phyloP scores from a whole-genome alignment of 345 rosid species.

The Geranium rotundifolium region DNA sequence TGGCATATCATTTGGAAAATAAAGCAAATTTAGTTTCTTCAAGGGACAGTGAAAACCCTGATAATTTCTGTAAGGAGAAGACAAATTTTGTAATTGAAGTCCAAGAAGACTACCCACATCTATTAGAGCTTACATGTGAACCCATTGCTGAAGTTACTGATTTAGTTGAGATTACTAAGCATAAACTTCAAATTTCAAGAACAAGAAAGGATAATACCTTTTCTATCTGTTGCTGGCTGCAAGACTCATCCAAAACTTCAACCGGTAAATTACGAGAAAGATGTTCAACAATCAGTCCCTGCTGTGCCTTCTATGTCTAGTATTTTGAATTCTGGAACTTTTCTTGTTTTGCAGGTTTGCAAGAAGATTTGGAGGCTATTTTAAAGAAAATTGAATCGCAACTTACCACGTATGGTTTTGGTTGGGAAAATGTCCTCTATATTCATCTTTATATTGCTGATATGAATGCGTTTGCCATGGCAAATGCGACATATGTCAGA shows the following conservation, averaged over 20 bases:
- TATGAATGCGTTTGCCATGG: conserved; percentile 67
- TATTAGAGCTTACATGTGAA: conserved; percentile 20
- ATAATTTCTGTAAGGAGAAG: conserved; percentile 20
- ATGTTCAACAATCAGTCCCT: not conserved
- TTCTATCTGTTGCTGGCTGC: conserved; percentile 82
- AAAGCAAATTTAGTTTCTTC: conserved; percentile 27
- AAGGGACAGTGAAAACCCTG: conserved; percentile 9
- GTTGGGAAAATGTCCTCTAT: conserved; percentile 79
- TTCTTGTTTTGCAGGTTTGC: conserved; percentile 37
- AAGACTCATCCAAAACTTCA: conserved; percentile 34
- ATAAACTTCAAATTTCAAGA: conserved; percentile 36
- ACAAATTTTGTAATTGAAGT: conserved; percentile 48
- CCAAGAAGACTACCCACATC: conserved; percentile 33
- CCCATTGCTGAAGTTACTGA: conserved; percentile 20
- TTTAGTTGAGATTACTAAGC: conserved; percentile 26
- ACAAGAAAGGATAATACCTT: conserved; percentile 41
- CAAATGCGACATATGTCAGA: conserved; percentile 77
- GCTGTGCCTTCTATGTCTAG: not conserved
- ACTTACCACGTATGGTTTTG: conserved; percentile 38
- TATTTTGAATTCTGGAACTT: not conserved
- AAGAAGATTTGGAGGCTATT: conserved; percentile 55
- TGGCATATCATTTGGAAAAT: conserved; percentile 58
- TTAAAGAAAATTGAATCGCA: conserved; percentile 52
- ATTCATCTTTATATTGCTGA: conserved; percentile 80
- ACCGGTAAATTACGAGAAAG: conserved; percentile 30